Conservation (phyloP, 2,329 filamentous ascomycete species). For the Curvularia sp. region DNA sequence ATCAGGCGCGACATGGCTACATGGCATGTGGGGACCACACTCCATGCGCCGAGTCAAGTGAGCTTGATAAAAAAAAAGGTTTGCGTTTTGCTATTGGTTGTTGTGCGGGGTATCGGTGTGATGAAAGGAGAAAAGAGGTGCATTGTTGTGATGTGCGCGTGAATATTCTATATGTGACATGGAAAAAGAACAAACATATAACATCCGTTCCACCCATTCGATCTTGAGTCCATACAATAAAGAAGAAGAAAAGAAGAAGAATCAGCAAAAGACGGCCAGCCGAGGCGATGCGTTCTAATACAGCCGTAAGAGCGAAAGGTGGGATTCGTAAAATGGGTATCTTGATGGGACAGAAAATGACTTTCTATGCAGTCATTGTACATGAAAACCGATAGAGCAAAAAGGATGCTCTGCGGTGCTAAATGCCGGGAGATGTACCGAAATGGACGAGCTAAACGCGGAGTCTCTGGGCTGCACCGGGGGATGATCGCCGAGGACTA, state of each 20-base stretch:
- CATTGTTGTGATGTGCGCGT: not conserved
- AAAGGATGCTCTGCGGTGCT: not conserved
- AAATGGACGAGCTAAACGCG: not conserved
- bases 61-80: not conserved
- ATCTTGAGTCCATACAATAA: not conserved
- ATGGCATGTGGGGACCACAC: not conserved
- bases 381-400: not conserved
- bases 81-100: not conserved
- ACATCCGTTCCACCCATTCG: not conserved
- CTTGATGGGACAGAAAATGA: conserved; percentile 1
- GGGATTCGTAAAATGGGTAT: not conserved
- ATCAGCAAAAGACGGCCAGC: not conserved
- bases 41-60: not conserved
- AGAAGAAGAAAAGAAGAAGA: not conserved
- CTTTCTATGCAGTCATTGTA: not conserved
- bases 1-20: not conserved
- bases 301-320: not conserved
- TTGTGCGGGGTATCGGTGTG: not conserved
- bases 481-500: conserved; percentile 2
- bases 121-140: not conserved
- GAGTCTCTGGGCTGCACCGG: not conserved
- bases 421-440: conserved; percentile 4
- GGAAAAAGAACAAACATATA: not conserved
- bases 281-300: not conserved
- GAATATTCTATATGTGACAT: not conserved